Percentiles rank a stretch among this genome's conserved stretches.
These are phyloP conservation scores for Mayamaea pseudoterrestris DNA, from an alignment of 108 stramenopile species.

Conservation along the genomic window DNA sequence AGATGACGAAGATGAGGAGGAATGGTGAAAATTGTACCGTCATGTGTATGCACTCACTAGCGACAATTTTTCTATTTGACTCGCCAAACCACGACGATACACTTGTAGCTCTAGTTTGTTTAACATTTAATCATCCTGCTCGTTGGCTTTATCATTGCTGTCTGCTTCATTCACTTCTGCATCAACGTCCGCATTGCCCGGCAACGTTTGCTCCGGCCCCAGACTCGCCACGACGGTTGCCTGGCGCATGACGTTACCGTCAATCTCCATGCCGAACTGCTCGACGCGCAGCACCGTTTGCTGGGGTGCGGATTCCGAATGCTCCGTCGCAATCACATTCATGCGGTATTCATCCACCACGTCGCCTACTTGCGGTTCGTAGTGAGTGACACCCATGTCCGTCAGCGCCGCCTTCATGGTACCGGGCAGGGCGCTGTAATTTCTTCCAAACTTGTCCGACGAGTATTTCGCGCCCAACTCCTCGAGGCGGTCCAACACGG, in stretches of 20 bases:
- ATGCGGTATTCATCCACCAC: conserved; percentile 26
- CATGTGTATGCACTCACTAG: too few relatives aligned
- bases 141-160: too few relatives aligned
- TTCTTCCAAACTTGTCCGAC: conserved; percentile 42
- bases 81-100: too few relatives aligned
- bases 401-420: conserved; percentile 29
- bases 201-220: conserved; percentile 26
- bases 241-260: conserved; percentile 54
- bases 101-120: too few relatives aligned
- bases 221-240: conserved; percentile 48
- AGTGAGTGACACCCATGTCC: conserved; percentile 52
- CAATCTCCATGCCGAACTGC: conserved; percentile 45
- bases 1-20: too few relatives aligned
- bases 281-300: conserved; percentile 39
- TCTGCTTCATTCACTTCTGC: too few relatives aligned
- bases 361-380: conserved; percentile 27
- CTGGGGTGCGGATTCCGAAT: conserved; percentile 31
- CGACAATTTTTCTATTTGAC: too few relatives aligned
- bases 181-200: conserved; percentile 10
- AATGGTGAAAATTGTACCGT: too few relatives aligned
- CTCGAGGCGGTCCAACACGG: conserved; percentile 47
- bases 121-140: too few relatives aligned
- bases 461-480: conserved; percentile 27
- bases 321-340: conserved; percentile 35
- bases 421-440: conserved; percentile 27